Percentiles rank a stretch among this genome's conserved stretches.
These are phyloP conservation scores for Vararia minispora DNA, from an alignment of 768 basidiomycete species.

Conservation along the genomic window DNA sequence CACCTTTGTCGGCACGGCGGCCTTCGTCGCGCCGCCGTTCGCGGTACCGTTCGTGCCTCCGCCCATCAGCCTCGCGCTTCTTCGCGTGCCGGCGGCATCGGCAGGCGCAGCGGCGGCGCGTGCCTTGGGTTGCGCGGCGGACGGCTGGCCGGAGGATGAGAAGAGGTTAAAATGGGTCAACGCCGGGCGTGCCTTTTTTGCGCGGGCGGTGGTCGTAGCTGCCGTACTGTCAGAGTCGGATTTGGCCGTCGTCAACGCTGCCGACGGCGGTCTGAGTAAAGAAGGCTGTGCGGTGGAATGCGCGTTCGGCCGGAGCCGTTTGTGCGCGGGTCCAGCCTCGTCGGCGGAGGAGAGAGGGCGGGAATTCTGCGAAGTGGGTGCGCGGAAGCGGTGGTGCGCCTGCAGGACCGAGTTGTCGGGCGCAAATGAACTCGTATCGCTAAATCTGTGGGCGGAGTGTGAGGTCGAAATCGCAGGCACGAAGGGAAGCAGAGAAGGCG, in stretches of 20 bases:
- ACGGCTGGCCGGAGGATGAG: conserved; percentile 61
- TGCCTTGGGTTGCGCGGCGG: conserved; percentile 61
- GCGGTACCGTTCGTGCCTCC: conserved; percentile 45
- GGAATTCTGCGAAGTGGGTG: conserved; percentile 23
- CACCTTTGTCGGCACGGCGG: too few species aligned
- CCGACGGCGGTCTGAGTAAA: too few species aligned
- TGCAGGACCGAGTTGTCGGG: conserved; percentile 51
- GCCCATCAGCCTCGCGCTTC: conserved; percentile 64
- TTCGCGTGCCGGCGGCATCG: conserved; percentile 40
- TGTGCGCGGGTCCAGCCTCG: conserved; percentile 68
- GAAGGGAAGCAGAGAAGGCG: too few species aligned
- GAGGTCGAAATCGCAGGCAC: too few species aligned
- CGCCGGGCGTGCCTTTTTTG: conserved; percentile 89
- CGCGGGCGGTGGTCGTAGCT: conserved; percentile 43
- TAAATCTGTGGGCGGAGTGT: too few species aligned
- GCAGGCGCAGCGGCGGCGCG: conserved; percentile 32
- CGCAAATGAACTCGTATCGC: conserved; percentile 42
- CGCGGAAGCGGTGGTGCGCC: conserved; percentile 27
- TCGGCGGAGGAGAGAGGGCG: conserved; percentile 77
- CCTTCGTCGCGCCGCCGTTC: too few species aligned
- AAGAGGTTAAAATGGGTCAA: conserved; percentile 80
- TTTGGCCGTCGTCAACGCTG: conserved; percentile 42
- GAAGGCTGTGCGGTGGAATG: too few species aligned
- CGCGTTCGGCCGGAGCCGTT: conserved; percentile 54
- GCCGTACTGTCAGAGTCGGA: conserved; percentile 33